Conservation (phyloP, 139 green algal genomes). For the Astrephomene gubernaculifera region DNA sequence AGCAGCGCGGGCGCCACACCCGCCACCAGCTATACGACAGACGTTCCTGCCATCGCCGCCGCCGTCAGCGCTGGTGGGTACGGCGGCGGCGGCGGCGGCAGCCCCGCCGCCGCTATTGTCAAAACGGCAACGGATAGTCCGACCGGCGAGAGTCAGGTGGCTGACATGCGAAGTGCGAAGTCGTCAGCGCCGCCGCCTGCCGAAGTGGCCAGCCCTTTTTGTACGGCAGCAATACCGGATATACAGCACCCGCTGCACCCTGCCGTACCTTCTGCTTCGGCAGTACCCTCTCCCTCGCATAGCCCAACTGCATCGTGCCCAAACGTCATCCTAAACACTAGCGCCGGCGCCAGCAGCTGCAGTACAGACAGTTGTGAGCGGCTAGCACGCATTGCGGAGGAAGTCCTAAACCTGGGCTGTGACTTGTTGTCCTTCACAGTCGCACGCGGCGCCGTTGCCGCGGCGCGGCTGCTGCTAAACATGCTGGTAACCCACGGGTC, state of each 20-base stretch:
- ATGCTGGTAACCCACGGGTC: background rate
- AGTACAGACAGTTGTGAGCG: background rate
- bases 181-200: too few species aligned
- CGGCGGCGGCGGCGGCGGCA: too few species aligned
- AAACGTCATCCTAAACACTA: too few species aligned
- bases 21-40: background rate
- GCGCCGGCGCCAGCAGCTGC: too few species aligned
- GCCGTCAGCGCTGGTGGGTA: too few species aligned
- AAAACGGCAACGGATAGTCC: too few species aligned
- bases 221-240: too few species aligned
- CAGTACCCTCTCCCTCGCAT: background rate
- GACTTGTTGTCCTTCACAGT: conserved; percentile 8
- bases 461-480: background rate
- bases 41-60: background rate
- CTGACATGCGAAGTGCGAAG: too few species aligned
- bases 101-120: background rate
- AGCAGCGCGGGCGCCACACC: background rate
- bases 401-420: conserved; percentile 4
- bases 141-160: too few species aligned
- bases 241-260: background rate
- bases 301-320: background rate
- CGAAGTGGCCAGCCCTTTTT: too few species aligned
- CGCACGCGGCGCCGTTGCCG: background rate
- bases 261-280: background rate
- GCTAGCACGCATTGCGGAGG: background rate